Evolutionary conservation across 2,329 filamentous ascomycete species (phyloP).

Genomic region (Dichotomopilus funicola): DNA sequence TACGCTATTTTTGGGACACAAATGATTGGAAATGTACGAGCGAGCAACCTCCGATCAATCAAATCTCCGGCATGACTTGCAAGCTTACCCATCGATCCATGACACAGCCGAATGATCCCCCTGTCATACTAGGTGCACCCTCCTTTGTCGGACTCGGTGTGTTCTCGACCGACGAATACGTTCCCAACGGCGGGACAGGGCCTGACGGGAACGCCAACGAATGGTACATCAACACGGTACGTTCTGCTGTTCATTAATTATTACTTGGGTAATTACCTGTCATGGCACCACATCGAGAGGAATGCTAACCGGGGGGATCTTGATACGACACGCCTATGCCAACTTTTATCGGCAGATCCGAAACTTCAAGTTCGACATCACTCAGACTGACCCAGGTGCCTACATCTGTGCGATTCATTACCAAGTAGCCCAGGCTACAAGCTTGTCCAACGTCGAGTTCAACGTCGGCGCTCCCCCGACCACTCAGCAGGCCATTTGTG

Average conservation of each 20-base stretch:
- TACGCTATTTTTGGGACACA: not conserved
- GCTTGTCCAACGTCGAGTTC: no score
- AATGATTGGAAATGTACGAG: not conserved
- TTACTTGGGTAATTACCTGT: not conserved
- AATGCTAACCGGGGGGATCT: not conserved
- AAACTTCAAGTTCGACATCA: no score
- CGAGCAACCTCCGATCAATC: not conserved
- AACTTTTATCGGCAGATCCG: no score
- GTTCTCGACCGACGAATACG: conserved; percentile 12
- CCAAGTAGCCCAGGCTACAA: no score
- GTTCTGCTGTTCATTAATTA: not conserved
- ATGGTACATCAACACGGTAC: conserved; percentile 13
- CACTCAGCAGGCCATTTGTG: no score
- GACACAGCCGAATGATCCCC: not conserved
- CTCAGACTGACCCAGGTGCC: no score
- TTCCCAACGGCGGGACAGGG: conserved; percentile 1
- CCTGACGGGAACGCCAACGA: not conserved
- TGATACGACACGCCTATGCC: no score
- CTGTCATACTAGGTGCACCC: not conserved
- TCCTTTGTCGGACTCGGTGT: conserved; percentile 11
- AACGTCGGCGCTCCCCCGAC: no score
- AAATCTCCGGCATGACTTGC: not conserved
- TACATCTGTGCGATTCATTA: no score
- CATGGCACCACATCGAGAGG: not conserved
- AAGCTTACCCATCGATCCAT: not conserved